Percentiles rank a stretch among this genome's conserved stretches.
Evolutionary conservation across 2,329 filamentous ascomycete species (phyloP).

Genomic region (Botryosphaeria dothidea): DNA sequence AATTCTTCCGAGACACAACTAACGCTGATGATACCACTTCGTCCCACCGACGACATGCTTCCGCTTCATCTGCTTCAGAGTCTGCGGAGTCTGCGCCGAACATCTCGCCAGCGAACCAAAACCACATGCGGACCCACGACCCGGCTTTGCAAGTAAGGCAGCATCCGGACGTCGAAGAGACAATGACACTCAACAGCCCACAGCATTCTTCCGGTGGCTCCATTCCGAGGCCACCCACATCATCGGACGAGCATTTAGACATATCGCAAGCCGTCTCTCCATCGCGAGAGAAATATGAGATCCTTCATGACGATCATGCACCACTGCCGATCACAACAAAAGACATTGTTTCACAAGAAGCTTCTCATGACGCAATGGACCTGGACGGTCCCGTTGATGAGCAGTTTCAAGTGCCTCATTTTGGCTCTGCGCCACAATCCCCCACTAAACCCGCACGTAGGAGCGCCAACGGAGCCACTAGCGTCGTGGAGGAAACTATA

Average conservation of each 20-base stretch:
- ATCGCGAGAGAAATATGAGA: not conserved
- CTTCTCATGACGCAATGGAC: not conserved
- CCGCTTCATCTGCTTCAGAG: not conserved
- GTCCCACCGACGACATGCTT: conserved; percentile 12
- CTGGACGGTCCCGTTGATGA: not conserved
- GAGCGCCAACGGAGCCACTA: not conserved
- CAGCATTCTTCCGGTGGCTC: not conserved
- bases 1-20: not conserved
- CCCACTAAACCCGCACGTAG: not conserved
- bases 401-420: not conserved
- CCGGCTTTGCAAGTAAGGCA: not conserved
- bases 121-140: not conserved
- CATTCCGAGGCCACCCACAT: not conserved
- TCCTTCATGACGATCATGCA: not conserved
- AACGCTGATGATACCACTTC: not conserved
- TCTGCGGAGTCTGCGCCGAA: not conserved
- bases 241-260: not conserved
- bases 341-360: not conserved
- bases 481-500: not conserved
- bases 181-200: not conserved
- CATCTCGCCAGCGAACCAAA: not conserved
- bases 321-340: not conserved
- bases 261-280: conserved; percentile 4
- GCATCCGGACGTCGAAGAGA: not conserved
- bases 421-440: not conserved